Conservation (phyloP, 441 rosid genomes). For the Euphorbia celastroides region DNA sequence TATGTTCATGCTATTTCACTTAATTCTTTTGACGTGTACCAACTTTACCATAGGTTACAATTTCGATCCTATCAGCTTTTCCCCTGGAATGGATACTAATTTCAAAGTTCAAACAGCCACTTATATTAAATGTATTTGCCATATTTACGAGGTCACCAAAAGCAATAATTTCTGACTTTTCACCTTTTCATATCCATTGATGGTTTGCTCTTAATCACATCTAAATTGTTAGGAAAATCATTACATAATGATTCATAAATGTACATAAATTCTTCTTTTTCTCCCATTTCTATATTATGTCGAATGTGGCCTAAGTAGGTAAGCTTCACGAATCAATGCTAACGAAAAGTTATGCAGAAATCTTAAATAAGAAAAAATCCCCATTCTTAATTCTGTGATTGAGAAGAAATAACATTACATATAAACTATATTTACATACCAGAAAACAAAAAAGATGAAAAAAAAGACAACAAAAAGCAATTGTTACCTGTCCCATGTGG, state of each 20-base stretch:
- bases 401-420: neutral
- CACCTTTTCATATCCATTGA: too few species aligned
- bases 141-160: too few species aligned
- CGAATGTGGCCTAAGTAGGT: neutral
- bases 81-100: too few species aligned
- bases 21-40: too few species aligned
- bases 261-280: neutral
- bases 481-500: conserved; percentile 28
- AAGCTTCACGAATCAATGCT: neutral
- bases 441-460: neutral
- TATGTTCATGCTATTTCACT: too few species aligned
- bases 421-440: neutral
- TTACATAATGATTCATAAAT: neutral
- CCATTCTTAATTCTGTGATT: neutral
- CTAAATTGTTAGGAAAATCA: neutral
- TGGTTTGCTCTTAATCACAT: neutral
- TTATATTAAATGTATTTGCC: too few species aligned
- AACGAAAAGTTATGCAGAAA: too few species aligned
- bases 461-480: conserved; percentile 31
- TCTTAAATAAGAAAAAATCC: neutral
- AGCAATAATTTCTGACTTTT: too few species aligned
- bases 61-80: too few species aligned
- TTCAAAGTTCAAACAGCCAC: too few species aligned
- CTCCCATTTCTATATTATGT: neutral
- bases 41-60: too few species aligned